Evolutionary conservation across 2,329 filamentous ascomycete genomes (phyloP), one percentile per base, ranked within the genome.

Genomic region (Coniochaeta hoffmannii): DNA sequence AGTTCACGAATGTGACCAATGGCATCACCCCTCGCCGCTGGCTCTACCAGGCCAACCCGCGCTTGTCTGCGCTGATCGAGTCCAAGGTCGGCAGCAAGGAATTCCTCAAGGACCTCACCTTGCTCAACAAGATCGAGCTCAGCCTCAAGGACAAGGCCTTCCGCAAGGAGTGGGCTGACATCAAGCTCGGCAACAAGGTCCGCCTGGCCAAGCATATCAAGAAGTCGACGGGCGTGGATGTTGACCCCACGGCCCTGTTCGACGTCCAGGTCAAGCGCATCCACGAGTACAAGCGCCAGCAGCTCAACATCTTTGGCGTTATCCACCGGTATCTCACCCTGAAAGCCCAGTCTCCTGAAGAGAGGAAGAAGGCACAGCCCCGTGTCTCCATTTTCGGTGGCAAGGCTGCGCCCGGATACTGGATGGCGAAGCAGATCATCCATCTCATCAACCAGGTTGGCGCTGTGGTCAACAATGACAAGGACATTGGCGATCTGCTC

Each of bases 391-490:
- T 99, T 71, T 97, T 99, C 69, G 94, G 94, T 68, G 94, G 94
- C 65, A 99, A 99, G 76, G 94, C 94, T 26, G 94, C 94, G 1
- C 94, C 94, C 0, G 94, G 94, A 15, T 99, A 99, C 78, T 99
- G 94, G 94, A 99, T 97, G 94, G 94, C 94, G 35, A 99, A 99
- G 82, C 95, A 94, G 38, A 91, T 97, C 62, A 99, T 99, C 64
- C 93, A 97, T 69, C 82, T 99, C 56, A 86, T 99, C 77, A 97
- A 97, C 76, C 87, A 86, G 59, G 94, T 97, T 26, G 91, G 90
- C 4, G 76, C 84, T 15, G 89, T 97, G 2, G 87, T 99, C 63
- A 99, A 99, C 77, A 89, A 89, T 38, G 94, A 99, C 66, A 78
- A 84, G 44, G 94, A 97, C 32, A 86, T 97, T 67, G 93, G 93